phyloP scores from a whole-genome alignment of 1,284 basidiomycete genomes.

The Gymnopus androsaceus region DNA sequence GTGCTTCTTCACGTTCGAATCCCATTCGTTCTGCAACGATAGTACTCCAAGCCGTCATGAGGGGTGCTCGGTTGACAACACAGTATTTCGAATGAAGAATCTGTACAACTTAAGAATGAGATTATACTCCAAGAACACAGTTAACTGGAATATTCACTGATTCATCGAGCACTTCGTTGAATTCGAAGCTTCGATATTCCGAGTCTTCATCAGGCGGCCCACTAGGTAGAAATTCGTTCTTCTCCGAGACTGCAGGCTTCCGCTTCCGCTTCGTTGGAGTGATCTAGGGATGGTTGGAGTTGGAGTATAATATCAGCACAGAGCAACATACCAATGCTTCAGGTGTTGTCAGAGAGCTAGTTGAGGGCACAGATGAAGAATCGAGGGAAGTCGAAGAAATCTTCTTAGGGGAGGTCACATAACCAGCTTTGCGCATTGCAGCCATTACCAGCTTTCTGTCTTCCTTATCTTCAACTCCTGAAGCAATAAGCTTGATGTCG shows the following conservation, averaged over 20 bases:
- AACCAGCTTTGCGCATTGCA: slow-evolving; percentile 68
- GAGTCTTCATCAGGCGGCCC: slow-evolving; percentile 50
- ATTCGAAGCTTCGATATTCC: slow-evolving; percentile 59
- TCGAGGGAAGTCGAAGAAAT: too few relatives aligned
- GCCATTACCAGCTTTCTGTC: slow-evolving; percentile 61
- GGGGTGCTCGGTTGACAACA: slow-evolving; percentile 87
- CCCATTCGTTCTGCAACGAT: slow-evolving; percentile 84
- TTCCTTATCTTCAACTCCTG: slow-evolving; percentile 70
- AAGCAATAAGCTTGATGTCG: slow-evolving; percentile 56
- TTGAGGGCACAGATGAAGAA: slow-evolving; percentile 30
- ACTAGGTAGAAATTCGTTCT: slow-evolving; percentile 64
- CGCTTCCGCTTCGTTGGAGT: slow-evolving; percentile 55
- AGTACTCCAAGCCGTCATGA: slow-evolving; percentile 93
- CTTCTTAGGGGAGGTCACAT: slow-evolving; percentile 27
- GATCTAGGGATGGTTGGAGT: slow-evolving; percentile 29
- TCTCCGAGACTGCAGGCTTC: slow-evolving; percentile 43
- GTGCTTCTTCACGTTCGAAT: slow-evolving; percentile 84
- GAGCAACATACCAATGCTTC: slow-evolving; percentile 26
- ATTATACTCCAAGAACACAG: neutral
- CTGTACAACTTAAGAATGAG: slow-evolving; percentile 37
- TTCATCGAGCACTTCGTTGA: slow-evolving; percentile 72
- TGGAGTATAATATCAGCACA: neutral
- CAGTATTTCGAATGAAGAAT: slow-evolving; percentile 59
- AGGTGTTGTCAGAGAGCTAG: slow-evolving; percentile 21
- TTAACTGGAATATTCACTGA: slow-evolving; percentile 44